These are phyloP conservation scores for Fistulinella prunicolor DNA, from an alignment of 768 basidiomycete genomes.

Conservation along the genomic window DNA sequence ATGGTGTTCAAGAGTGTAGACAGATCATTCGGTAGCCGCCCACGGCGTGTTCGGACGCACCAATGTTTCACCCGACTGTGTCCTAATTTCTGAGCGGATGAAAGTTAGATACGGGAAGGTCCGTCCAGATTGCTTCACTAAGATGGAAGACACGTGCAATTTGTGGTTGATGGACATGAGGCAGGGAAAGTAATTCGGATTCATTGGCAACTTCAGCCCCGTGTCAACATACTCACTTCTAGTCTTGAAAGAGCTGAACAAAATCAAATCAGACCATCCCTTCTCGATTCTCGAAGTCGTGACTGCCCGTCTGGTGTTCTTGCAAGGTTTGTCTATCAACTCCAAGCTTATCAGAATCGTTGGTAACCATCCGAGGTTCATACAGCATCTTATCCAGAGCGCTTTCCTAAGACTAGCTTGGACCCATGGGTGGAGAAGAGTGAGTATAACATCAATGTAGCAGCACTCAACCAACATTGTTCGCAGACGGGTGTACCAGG, in stretches of 20 bases:
- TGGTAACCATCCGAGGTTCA: neutral
- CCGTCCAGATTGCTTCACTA: too few species aligned
- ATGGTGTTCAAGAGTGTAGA: too few species aligned
- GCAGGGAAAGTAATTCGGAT: slow-evolving; percentile 8
- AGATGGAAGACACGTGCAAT: too few species aligned
- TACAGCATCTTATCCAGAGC: neutral
- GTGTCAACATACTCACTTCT: neutral
- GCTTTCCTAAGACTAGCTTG: neutral
- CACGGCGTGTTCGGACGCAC: too few species aligned
- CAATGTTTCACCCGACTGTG: too few species aligned
- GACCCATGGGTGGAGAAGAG: slow-evolving; percentile 11
- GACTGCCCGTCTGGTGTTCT: neutral
- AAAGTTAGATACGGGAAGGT: too few species aligned
- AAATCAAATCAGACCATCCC: neutral
- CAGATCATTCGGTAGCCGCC: too few species aligned
- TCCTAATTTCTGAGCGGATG: too few species aligned
- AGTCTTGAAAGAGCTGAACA: neutral
- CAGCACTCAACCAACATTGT: slow-evolving; percentile 1
- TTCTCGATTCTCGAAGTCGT: neutral
- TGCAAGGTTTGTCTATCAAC: slow-evolving; percentile 6
- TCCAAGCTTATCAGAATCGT: too few species aligned
- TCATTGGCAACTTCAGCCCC: slow-evolving; percentile 1
- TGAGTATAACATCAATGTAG: slow-evolving; percentile 10
- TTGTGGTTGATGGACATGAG: too few species aligned
- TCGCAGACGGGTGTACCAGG: slow-evolving; percentile 20